Evolutionary conservation across 495 filamentous ascomycete species (phyloP).

Genomic region (Xanthoparmelia taractica): DNA sequence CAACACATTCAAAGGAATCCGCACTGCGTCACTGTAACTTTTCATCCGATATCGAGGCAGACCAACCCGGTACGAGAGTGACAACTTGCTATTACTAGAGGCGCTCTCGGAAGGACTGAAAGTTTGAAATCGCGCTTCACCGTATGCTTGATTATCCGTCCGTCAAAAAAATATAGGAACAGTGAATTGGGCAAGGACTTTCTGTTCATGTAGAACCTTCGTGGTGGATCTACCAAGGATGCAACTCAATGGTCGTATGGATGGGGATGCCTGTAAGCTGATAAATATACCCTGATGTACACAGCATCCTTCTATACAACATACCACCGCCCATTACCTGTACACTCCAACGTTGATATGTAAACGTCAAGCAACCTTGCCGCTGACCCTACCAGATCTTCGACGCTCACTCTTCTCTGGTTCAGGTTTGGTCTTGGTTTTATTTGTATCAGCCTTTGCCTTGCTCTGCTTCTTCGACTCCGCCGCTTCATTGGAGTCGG

Average conservation of each 20-base stretch:
- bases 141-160: no score
- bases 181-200: no score
- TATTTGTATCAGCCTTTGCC: conserved; percentile 3
- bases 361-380: conserved; percentile 3
- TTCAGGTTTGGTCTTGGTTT: neutral
- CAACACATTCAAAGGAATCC: neutral
- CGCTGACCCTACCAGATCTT: conserved; percentile 17
- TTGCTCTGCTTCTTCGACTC: conserved; percentile 9
- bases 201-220: no score
- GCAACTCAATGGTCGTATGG: no score
- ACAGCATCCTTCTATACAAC: neutral
- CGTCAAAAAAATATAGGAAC: no score
- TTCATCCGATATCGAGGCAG: neutral
- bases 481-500: neutral
- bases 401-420: conserved; percentile 7
- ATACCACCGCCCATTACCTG: neutral
- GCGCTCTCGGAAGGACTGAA: no score
- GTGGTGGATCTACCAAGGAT: no score
- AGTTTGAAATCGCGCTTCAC: no score
- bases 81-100: no score
- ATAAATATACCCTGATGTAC: no score
- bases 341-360: neutral
- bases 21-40: neutral
- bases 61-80: neutral
- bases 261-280: no score